Evolutionary conservation across 75 land plant genomes (phyloP), one percentile per base, ranked within the genome.

Genomic region (Pinus taeda): DNA sequence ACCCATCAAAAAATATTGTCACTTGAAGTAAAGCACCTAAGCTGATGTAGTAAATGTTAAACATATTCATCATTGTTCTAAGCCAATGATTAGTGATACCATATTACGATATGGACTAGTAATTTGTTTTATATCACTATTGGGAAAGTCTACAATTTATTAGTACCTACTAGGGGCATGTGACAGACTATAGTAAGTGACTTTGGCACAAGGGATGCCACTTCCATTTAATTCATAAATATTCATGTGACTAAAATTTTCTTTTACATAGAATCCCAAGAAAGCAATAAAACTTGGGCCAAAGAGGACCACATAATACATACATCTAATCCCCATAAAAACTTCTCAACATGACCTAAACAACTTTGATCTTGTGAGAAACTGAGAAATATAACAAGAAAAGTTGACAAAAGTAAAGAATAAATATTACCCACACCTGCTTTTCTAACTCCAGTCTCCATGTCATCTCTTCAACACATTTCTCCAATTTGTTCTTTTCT

Each of bases 361-460:
- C 20, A 65, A 33, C 17, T 65, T 65, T 65, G 20, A 30, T 65
- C 18, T 65, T 33, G 18, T 33, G 39, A 15, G 1, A 15, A 4
- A 9, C 11, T 42, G 14, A 13, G 17, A 42, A 73, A 45, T 6
- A 6, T 45, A 45, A 45, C 49, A 6, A 49, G 57, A 73, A 73
- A 73, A 45, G 5, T 1, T 39, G 45, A 14, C 4, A 21, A 30
- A 45, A 73, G 3, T 57, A 71, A 76, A 29, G 17, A 76, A 36
- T 22, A 58, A 71, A 42, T 20, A 18, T 57, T 93, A 95, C 98
- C 88, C 98, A 83, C 87, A 89, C 59, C 71, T 89, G 91, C 75
- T 95, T 95, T 80, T 95, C 98, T 61, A 95, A 76, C n/a, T 95
- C 91, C 49, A 95, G 74, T 59, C 98, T 81, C 98, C 93, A 93